Conservation (phyloP, 306 rosid genomes). For the Cyclanthera cordifolia region DNA sequence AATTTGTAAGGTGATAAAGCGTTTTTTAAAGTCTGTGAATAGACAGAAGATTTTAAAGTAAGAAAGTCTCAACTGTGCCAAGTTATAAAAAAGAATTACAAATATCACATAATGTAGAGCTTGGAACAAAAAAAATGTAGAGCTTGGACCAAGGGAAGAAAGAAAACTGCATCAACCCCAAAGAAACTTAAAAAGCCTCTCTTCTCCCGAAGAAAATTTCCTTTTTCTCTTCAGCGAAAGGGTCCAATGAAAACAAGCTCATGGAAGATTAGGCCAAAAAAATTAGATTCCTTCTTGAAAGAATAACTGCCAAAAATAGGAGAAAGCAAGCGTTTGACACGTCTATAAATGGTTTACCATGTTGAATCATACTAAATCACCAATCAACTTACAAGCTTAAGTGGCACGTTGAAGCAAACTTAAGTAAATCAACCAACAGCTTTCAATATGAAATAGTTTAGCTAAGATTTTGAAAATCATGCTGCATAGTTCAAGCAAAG, state of each 20-base stretch:
- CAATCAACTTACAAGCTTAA: too few relatives aligned
- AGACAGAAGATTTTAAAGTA: neutral
- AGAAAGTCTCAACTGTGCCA: neutral
- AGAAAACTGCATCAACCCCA: neutral
- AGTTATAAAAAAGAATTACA: neutral
- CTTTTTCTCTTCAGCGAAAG: neutral
- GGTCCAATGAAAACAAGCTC: neutral
- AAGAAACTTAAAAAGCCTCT: neutral
- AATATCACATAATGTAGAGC: neutral
- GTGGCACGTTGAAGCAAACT: too few relatives aligned
- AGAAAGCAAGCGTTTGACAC: neutral
- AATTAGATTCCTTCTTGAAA: neutral
- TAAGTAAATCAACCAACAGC: too few relatives aligned
- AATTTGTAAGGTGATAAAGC: slow-evolving; percentile 90
- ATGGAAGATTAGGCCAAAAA: neutral
- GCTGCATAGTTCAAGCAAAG: neutral
- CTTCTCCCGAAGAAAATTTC: neutral
- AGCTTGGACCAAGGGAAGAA: neutral
- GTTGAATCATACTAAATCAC: too few relatives aligned
- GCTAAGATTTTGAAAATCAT: neutral
- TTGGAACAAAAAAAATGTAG: neutral
- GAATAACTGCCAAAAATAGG: neutral
- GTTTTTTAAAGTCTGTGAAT: slow-evolving; percentile 75
- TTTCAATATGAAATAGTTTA: neutral
- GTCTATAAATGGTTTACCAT: neutral